Conservation (phyloP, 805 yeast genomes). For the Jamesozyma lodderae region DNA sequence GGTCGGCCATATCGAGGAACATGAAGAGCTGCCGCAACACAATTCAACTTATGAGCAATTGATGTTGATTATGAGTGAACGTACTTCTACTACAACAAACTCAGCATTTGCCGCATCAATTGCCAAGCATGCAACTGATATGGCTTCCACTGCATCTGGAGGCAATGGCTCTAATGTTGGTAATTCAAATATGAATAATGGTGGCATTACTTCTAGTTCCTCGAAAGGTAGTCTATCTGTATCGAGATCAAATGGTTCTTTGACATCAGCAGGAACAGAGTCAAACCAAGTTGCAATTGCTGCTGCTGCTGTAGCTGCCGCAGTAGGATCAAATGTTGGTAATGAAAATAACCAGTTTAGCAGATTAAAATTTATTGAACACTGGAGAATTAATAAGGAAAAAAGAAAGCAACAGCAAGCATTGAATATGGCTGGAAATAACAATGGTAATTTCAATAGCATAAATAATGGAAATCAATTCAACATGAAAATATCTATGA, state of each 20-base stretch:
- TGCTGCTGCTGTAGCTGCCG: conserved; percentile 33
- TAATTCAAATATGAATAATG: conserved; percentile 4
- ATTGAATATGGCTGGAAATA: conserved; percentile 11
- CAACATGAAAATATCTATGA: conserved; percentile 28
- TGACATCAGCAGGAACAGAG: conserved; percentile 7
- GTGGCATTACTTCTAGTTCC: neutral
- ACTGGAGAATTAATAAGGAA: conserved; percentile 62
- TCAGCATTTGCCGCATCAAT: conserved; percentile 33
- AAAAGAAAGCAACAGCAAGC: conserved; percentile 37
- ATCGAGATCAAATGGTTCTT: conserved; percentile 12
- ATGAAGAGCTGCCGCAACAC: conserved; percentile 66
- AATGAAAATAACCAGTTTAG: conserved; percentile 56
- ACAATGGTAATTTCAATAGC: conserved; percentile 13
- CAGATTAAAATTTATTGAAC: conserved; percentile 82
- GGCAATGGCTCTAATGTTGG: conserved; percentile 3
- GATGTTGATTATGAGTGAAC: conserved; percentile 62
- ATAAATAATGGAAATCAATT: conserved; percentile 8
- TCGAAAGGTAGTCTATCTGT: neutral
- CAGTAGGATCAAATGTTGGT: conserved; percentile 28
- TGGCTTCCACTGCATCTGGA: neutral
- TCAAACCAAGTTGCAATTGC: conserved; percentile 28
- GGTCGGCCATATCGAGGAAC: conserved; percentile 42
- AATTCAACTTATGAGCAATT: conserved; percentile 82
- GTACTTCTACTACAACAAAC: conserved; percentile 31
- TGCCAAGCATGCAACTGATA: conserved; percentile 24